These are phyloP conservation scores for Actinomortierella wolfii DNA, from an alignment of 371 early-diverging fungal genomes.

Conservation along the genomic window DNA sequence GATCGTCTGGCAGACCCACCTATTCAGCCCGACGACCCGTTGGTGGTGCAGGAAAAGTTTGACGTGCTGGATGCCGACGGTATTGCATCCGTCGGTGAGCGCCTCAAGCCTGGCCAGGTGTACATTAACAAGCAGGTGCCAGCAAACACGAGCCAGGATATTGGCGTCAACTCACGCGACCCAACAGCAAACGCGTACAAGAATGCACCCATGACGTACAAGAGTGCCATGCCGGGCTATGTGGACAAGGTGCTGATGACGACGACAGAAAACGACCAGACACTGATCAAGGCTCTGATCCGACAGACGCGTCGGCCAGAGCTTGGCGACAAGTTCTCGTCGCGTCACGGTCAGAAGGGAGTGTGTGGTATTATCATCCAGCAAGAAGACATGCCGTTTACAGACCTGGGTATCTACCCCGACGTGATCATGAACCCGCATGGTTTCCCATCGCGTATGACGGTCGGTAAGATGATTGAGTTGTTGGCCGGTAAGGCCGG, in stretches of 20 bases:
- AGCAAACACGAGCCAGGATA: conserved; percentile 64
- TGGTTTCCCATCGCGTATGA: conserved; percentile 99
- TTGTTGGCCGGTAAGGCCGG: conserved; percentile 98
- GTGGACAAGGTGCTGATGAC: conserved; percentile 93
- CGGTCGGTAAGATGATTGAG: conserved; percentile 99
- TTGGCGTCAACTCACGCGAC: conserved; percentile 55
- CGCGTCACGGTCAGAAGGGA: conserved; percentile 99
- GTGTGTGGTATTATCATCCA: conserved; percentile 97
- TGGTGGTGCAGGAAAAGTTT: conserved; percentile 54
- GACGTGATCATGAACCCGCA: conserved; percentile 99
- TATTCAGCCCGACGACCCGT: conserved; percentile 45
- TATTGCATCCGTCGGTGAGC: conserved; percentile 89
- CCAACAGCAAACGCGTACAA: conserved; percentile 66
- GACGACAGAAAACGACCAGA: conserved; percentile 93
- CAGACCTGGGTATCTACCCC: conserved; percentile 94
- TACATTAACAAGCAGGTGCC: conserved; percentile 92
- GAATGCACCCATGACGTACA: conserved; percentile 82
- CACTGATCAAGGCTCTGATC: conserved; percentile 93
- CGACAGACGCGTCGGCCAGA: conserved; percentile 98
- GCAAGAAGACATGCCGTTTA: conserved; percentile 99
- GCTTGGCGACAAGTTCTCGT: conserved; percentile 99
- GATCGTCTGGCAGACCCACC: conserved; percentile 88
- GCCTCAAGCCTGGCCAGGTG: conserved; percentile 72
- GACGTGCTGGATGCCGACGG: conserved; percentile 86
- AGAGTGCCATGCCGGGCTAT: conserved; percentile 83